Base-by-base conservation (phyloP, 1,139 yeast species). In the Candida tropicalis region DNA sequence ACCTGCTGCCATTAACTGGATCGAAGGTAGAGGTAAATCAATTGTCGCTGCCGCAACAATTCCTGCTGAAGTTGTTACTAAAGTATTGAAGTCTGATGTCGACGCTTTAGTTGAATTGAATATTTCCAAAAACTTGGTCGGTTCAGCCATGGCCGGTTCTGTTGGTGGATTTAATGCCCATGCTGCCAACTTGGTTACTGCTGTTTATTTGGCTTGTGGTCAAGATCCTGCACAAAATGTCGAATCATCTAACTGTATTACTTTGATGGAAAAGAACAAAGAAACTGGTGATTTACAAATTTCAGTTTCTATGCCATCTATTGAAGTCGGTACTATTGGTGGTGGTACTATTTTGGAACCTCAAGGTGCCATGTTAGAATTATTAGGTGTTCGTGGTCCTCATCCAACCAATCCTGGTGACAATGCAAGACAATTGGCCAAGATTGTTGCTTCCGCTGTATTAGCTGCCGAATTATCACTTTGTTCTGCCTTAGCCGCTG, bases 201-300 rank as follows among this genome's bases (percentile, higher is more conserved):
- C 99, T 9, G 84, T 93, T 23, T 93, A 70, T 65, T 73, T 93
- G 55, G 99, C 99, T 3, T 82, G 96, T 53, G 99, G 99, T 47
- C 99, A 93, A 73, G 99, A 93, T 68, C 98, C 98, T 11, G 98
- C 98, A 2, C 98, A 90, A 70, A 93, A 91, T 60, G 98, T 95
- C 44, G 99, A 93, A 70, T 84, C 95, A 47, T 89, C 97, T 27
- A 93, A 91, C 70, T 95, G 99, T 83, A 91, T 95, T 52, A 93
- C 99, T 2, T 74, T 93, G 54, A 90, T 95, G 95, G 84, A 85
- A 59, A 48, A 48, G 25, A 54, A 56, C 39, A 89, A 87, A 59
- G 77, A 79, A 39, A 72, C 70, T 27, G 99, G 97, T 18, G 91
- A 90, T 60, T 78, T 95, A 58, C 84, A 81, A 52, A 86, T 95